A percentile compares a stretch with the other conserved stretches of the same genome.
These are phyloP conservation scores for Nicotiana undulata DNA, from an alignment of 257 asterid genomes.

Conservation along the genomic window DNA sequence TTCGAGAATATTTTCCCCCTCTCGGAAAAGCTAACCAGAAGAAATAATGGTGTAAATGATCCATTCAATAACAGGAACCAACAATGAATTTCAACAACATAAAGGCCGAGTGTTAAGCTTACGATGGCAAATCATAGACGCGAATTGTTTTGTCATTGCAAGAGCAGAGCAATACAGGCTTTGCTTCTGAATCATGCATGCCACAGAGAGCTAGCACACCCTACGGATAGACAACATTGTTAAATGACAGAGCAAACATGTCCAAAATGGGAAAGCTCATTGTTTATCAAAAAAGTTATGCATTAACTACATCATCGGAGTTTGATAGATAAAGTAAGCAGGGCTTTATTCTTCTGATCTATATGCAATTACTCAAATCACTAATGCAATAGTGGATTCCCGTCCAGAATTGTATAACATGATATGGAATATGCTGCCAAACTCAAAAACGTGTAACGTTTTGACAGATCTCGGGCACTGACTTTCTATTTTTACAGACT, in stretches of 20 bases:
- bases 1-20: constrained; percentile 80
- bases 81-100: background rate
- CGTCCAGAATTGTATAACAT: background rate
- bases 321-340: background rate
- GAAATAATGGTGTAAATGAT: background rate
- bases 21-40: constrained; percentile 51
- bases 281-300: background rate
- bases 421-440: background rate
- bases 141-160: constrained; percentile 68
- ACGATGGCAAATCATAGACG: constrained; percentile 94
- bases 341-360: background rate
- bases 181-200: constrained; percentile 91
- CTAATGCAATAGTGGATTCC: background rate
- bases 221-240: constrained; percentile 31
- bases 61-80: background rate
- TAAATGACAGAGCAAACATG: background rate
- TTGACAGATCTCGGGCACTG: background rate
- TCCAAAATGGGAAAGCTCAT: background rate
- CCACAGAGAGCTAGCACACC: constrained; percentile 82
- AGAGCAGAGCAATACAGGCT: constrained; percentile 85
- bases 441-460: background rate
- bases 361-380: background rate
- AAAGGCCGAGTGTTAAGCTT: constrained; percentile 21
- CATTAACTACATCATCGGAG: background rate
- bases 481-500: background rate